Percentiles rank a stretch among this genome's conserved stretches.
phyloP scores from a whole-genome alignment of 306 rosid species.

The Vigna angularis region DNA sequence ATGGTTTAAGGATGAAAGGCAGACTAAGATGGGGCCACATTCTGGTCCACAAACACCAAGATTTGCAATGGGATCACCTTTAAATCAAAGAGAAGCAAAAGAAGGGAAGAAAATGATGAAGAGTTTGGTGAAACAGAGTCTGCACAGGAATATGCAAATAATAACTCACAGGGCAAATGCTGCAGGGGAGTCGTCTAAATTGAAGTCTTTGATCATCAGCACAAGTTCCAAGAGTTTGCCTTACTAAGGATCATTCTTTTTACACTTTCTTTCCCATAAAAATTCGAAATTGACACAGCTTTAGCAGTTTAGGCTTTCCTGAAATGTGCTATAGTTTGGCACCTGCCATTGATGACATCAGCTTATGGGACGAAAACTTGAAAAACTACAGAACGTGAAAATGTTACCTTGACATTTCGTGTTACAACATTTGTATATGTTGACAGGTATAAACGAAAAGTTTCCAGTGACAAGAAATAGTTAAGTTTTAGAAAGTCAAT shows the following conservation, averaged over 20 bases:
- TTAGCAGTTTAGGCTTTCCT: slow-evolving; percentile 8
- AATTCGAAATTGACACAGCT: slow-evolving; percentile 10
- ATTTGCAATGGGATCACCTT: slow-evolving; percentile 67
- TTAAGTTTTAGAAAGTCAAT: slow-evolving; percentile 13
- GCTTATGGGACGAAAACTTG: background rate
- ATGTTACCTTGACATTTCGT: slow-evolving; percentile 36
- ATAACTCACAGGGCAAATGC: slow-evolving; percentile 79
- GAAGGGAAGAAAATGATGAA: slow-evolving; percentile 91
- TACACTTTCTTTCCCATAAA: background rate
- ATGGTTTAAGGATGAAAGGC: slow-evolving; percentile 90
- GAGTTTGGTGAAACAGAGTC: slow-evolving; percentile 87
- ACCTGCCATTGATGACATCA: background rate
- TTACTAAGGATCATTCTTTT: slow-evolving; percentile 52
- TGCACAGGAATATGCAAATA: slow-evolving; percentile 83
- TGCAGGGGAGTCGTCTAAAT: slow-evolving; percentile 58
- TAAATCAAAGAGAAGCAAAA: slow-evolving; percentile 55
- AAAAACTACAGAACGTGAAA: background rate
- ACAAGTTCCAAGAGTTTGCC: slow-evolving; percentile 96
- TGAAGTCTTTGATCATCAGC: slow-evolving; percentile 78
- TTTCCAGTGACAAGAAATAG: background rate
- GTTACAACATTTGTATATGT: slow-evolving; percentile 36
- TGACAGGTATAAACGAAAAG: slow-evolving; percentile 30
- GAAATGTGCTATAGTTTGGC: slow-evolving; percentile 15
- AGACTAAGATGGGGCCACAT: slow-evolving; percentile 79
- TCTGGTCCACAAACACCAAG: slow-evolving; percentile 93